A percentile compares a stretch with the other conserved stretches of the same genome.
phyloP scores from a whole-genome alignment of 169 alveolate species.

The Miamiensis avidus region DNA sequence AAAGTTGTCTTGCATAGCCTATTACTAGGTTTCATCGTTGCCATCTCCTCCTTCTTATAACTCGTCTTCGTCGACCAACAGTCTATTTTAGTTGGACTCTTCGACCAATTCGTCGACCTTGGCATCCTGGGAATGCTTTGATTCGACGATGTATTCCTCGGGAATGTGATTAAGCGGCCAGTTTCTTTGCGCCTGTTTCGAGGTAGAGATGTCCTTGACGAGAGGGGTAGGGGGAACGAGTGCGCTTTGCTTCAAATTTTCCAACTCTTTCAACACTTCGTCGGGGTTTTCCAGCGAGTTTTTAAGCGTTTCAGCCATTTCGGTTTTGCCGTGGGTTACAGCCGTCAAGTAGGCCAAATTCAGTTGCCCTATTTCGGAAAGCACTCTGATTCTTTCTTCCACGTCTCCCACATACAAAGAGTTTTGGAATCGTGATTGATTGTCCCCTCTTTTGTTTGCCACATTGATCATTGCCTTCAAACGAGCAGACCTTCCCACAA shows the following conservation, averaged over 20 bases:
- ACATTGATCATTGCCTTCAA: constrained; percentile 83
- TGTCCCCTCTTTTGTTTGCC: constrained; percentile 82
- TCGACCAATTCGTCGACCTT: constrained; percentile 32
- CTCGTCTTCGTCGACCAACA: constrained; percentile 43
- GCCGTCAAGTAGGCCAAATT: constrained; percentile 79
- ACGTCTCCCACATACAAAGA: constrained; percentile 86
- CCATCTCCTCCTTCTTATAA: constrained; percentile 49
- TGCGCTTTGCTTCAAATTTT: constrained; percentile 32
- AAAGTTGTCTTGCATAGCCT: constrained; percentile 47
- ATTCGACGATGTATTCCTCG: constrained; percentile 28
- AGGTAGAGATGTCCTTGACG: constrained; percentile 17
- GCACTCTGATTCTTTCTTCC: constrained; percentile 86
- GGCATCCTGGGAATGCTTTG: background rate
- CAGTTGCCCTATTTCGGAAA: constrained; percentile 89
- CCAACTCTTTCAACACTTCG: constrained; percentile 35
- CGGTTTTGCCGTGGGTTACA: constrained; percentile 63
- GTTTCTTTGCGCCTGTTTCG: constrained; percentile 24
- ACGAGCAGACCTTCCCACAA: constrained; percentile 85
- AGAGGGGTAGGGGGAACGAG: constrained; percentile 57
- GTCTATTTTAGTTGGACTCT: constrained; percentile 39
- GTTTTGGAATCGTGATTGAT: constrained; percentile 84
- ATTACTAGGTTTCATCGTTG: constrained; percentile 49
- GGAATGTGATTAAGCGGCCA: constrained; percentile 53
- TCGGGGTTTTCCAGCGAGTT: constrained; percentile 24
- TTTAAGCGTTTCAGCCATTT: constrained; percentile 47